These are phyloP conservation scores for Podaxis carcinomalis DNA, from an alignment of 768 basidiomycete genomes.

Conservation along the genomic window DNA sequence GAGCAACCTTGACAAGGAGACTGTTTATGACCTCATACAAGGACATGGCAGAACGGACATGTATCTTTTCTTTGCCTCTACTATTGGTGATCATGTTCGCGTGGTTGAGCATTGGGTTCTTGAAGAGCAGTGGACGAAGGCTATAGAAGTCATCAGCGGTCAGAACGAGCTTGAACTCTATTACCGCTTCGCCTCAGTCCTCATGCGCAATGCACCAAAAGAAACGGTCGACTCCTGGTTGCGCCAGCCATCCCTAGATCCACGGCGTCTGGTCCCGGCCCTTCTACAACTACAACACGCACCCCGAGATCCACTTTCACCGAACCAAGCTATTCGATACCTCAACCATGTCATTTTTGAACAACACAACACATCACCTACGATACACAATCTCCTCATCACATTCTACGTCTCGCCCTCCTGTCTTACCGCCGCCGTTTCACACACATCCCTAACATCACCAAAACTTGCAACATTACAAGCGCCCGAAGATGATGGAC, in stretches of 20 bases:
- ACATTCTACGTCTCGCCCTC: conserved; percentile 66
- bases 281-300: conserved; percentile 76
- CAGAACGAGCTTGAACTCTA: conserved; percentile 90
- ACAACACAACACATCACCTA: conserved; percentile 74
- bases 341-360: conserved; percentile 83
- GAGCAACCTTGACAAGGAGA: conserved; percentile 80
- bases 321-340: conserved; percentile 88
- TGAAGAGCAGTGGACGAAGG: conserved; percentile 89
- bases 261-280: conserved; percentile 84
- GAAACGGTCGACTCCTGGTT: conserved; percentile 93
- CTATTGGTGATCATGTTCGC: conserved; percentile 75
- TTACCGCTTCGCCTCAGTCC: conserved; percentile 86
- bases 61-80: conserved; percentile 83
- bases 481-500: conserved; percentile 59
- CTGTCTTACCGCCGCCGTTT: conserved; percentile 61
- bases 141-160: conserved; percentile 84
- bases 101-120: conserved; percentile 91
- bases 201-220: conserved; percentile 82
- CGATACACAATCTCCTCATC: conserved; percentile 90
- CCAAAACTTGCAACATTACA: conserved; percentile 35
- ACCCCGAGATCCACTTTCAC: conserved; percentile 64
- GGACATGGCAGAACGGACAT: conserved; percentile 92
- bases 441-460: conserved; percentile 66
- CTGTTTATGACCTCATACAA: conserved; percentile 90
- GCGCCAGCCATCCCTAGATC: conserved; percentile 74